Percentiles rank a stretch among this genome's conserved stretches.
These are phyloP conservation scores for Thermothelomyces thermophilus DNA, from an alignment of 2,329 filamentous ascomycete species.

Conservation along the genomic window DNA sequence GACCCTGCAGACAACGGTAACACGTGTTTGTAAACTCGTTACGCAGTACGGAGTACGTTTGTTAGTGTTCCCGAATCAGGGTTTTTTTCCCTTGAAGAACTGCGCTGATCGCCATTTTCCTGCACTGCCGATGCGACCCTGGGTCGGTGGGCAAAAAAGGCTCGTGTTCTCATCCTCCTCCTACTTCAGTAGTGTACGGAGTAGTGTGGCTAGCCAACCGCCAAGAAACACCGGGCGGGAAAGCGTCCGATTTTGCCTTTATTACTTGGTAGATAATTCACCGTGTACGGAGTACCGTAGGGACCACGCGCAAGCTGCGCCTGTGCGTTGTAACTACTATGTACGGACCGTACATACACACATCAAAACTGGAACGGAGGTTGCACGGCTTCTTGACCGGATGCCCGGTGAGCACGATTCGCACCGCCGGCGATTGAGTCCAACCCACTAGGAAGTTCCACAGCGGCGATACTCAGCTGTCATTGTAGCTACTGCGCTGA, in stretches of 20 bases:
- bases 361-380: too few relatives aligned
- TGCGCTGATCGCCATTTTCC: slow-evolving; percentile 10
- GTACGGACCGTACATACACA: not conserved
- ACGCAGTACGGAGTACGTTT: too few relatives aligned
- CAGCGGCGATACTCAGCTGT: not conserved
- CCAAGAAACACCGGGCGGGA: slow-evolving; percentile 8
- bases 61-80: too few relatives aligned
- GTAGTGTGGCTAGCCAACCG: not conserved
- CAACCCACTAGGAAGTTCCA: too few relatives aligned
- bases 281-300: too few relatives aligned
- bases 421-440: too few relatives aligned
- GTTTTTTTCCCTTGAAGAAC: not conserved
- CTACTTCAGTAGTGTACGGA: too few relatives aligned
- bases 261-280: too few relatives aligned
- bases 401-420: too few relatives aligned
- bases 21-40: too few relatives aligned
- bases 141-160: not conserved
- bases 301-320: slow-evolving; percentile 3
- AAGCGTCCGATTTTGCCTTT: slow-evolving; percentile 1
- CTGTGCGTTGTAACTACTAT: not conserved
- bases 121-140: slow-evolving; percentile 3
- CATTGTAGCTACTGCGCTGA: not conserved
- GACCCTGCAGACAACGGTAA: not conserved
- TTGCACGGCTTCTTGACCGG: too few relatives aligned
- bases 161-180: not conserved